These are phyloP conservation scores for Xylaria cubensis DNA, from an alignment of 495 filamentous ascomycete genomes.

Conservation along the genomic window DNA sequence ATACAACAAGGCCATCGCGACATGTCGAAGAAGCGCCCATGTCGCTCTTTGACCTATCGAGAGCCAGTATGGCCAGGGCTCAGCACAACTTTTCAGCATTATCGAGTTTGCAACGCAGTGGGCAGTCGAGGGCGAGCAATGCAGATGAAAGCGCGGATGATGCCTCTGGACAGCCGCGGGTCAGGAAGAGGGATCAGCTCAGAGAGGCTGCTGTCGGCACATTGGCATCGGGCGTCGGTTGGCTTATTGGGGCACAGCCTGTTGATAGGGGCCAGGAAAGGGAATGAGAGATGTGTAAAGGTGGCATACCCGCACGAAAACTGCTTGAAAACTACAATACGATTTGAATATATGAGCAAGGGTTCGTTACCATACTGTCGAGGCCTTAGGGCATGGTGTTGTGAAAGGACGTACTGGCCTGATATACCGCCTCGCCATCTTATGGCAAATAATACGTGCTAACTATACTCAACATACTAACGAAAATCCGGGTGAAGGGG, in stretches of 20 bases:
- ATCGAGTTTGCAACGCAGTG: slow-evolving; percentile 50
- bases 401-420: background rate
- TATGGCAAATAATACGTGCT: background rate
- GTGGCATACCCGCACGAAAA: background rate
- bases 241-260: slow-evolving; percentile 75
- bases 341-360: background rate
- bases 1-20: slow-evolving; percentile 26
- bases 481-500: slow-evolving; percentile 1
- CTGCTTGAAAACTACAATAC: background rate
- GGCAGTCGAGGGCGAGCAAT: slow-evolving; percentile 35
- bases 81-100: slow-evolving; percentile 57
- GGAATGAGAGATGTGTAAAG: slow-evolving; percentile 20
- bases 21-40: slow-evolving; percentile 81
- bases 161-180: slow-evolving; percentile 54
- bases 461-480: background rate
- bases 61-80: slow-evolving; percentile 77
- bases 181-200: slow-evolving; percentile 82
- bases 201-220: slow-evolving; percentile 74
- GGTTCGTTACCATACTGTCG: background rate
- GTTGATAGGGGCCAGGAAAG: slow-evolving; percentile 34
- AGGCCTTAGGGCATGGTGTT: background rate
- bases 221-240: slow-evolving; percentile 82
- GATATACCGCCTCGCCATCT: background rate
- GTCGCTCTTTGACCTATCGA: slow-evolving; percentile 90
- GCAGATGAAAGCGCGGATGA: slow-evolving; percentile 36